Percentiles rank a stretch among this genome's conserved stretches.
phyloP scores from a whole-genome alignment of 2,329 filamentous ascomycete genomes.

The Stagonosporopsis vannaccii region DNA sequence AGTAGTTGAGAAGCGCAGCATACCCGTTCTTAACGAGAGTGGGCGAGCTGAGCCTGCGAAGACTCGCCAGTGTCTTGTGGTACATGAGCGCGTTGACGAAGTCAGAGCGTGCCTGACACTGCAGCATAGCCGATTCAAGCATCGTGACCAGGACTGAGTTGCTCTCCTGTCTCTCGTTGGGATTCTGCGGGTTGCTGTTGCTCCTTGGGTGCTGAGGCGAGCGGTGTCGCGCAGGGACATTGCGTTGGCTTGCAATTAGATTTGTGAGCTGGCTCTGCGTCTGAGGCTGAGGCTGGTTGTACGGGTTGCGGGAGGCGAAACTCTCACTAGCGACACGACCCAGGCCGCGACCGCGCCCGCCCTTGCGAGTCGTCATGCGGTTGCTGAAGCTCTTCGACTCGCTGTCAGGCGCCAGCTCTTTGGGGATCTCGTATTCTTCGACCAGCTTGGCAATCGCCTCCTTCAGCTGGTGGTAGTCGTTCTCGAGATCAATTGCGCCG shows the following conservation, averaged over 20 bases:
- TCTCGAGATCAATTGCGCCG: slow-evolving; percentile 68
- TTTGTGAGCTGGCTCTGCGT: slow-evolving; percentile 49
- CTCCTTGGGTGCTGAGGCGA: slow-evolving; percentile 49
- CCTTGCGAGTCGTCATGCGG: slow-evolving; percentile 62
- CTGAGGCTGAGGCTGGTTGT: slow-evolving; percentile 41
- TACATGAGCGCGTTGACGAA: slow-evolving; percentile 86
- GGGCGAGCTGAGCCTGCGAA: slow-evolving; percentile 68
- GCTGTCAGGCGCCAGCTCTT: slow-evolving; percentile 67
- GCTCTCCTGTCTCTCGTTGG: slow-evolving; percentile 47
- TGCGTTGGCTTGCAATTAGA: slow-evolving; percentile 49
- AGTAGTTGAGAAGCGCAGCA: slow-evolving; percentile 74
- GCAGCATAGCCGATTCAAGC: slow-evolving; percentile 77
- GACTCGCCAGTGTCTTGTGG: slow-evolving; percentile 80
- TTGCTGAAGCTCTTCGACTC: slow-evolving; percentile 74
- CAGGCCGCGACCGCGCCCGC: slow-evolving; percentile 36
- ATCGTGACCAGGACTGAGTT: slow-evolving; percentile 69
- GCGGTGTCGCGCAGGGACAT: slow-evolving; percentile 44
- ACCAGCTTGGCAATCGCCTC: slow-evolving; percentile 82
- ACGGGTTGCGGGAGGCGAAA: slow-evolving; percentile 61
- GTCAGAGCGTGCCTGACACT: slow-evolving; percentile 79
- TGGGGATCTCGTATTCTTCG: slow-evolving; percentile 81
- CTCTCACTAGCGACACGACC: slow-evolving; percentile 38
- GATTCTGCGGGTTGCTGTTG: slow-evolving; percentile 50
- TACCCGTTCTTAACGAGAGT: slow-evolving; percentile 72
- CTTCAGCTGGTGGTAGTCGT: slow-evolving; percentile 81